phyloP scores from a whole-genome alignment of 495 filamentous ascomycete genomes.

The Penicillium angulare region DNA sequence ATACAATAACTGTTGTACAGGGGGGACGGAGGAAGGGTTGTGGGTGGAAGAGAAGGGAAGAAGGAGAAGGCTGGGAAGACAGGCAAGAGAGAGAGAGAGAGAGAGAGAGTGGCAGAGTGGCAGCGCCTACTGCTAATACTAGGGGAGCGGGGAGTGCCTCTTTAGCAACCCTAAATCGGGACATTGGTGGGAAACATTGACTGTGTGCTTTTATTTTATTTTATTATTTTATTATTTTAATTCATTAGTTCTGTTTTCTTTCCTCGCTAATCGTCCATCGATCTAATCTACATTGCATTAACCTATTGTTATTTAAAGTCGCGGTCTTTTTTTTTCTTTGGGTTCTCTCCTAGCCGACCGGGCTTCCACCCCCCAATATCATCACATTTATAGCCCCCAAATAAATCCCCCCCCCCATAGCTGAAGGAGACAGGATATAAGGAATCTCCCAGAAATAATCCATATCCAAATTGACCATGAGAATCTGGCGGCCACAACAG shows the following conservation, averaged over 20 bases:
- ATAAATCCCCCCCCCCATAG: not conserved
- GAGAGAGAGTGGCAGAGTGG: slow-evolving; percentile 28
- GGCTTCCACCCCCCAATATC: too few species aligned
- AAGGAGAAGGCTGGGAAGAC: too few species aligned
- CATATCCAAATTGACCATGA: not conserved
- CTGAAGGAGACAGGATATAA: too few species aligned
- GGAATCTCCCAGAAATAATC: not conserved
- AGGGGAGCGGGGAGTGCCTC: slow-evolving; percentile 29
- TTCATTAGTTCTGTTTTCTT: not conserved
- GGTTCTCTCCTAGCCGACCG: too few species aligned
- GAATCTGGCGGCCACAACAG: slow-evolving; percentile 14
- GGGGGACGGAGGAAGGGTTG: slow-evolving; percentile 30
- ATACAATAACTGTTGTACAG: slow-evolving; percentile 39
- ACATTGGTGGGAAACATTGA: too few species aligned
- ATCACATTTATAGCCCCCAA: not conserved
- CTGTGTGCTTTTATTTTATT: slow-evolving; percentile 9
- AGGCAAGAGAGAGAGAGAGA: slow-evolving; percentile 29
- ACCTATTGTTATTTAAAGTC: too few species aligned
- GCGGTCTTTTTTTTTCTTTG: too few species aligned
- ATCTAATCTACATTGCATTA: too few species aligned
- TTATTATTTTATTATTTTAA: not conserved
- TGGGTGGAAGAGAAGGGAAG: slow-evolving; percentile 25
- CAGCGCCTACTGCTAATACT: too few species aligned
- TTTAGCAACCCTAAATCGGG: slow-evolving; percentile 23
- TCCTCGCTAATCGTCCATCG: too few species aligned